These are phyloP conservation scores for Lophiotrema nucula DNA, from an alignment of 495 filamentous ascomycete genomes.

Conservation along the genomic window DNA sequence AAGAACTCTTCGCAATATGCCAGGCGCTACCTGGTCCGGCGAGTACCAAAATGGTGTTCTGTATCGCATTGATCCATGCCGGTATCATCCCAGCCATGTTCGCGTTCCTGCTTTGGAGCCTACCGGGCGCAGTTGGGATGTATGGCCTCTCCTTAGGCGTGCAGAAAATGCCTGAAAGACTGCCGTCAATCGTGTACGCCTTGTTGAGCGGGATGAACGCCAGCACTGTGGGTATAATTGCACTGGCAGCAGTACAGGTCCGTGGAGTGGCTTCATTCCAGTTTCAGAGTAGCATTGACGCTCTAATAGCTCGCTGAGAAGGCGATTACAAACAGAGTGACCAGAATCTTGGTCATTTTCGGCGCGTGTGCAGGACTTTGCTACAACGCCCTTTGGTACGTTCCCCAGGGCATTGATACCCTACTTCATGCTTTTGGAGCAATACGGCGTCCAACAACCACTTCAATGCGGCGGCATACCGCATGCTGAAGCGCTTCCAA, in stretches of 20 bases:
- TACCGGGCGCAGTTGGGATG: conserved; percentile 78
- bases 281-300: not conserved
- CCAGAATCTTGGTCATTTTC: conserved; percentile 68
- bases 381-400: conserved; percentile 80
- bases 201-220: conserved; percentile 77
- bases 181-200: conserved; percentile 69
- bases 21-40: conserved; percentile 75
- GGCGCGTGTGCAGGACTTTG: conserved; percentile 67
- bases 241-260: conserved; percentile 67
- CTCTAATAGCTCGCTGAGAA: conserved; percentile 57
- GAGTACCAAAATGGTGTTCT: conserved; percentile 79
- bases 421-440: too few relatives aligned
- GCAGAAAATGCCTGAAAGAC: conserved; percentile 55
- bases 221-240: conserved; percentile 76
- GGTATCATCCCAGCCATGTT: conserved; percentile 63
- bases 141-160: conserved; percentile 69
- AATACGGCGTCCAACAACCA: too few relatives aligned
- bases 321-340: conserved; percentile 70
- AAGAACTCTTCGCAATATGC: conserved; percentile 78
- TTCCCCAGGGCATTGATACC: too few relatives aligned
- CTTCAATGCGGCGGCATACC: too few relatives aligned
- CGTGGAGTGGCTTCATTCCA: not conserved
- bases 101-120: conserved; percentile 69
- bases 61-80: conserved; percentile 64
- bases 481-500: too few relatives aligned